Conservation (phyloP, 2,329 filamentous ascomycete genomes). For the Tolypocladium paradoxum region DNA sequence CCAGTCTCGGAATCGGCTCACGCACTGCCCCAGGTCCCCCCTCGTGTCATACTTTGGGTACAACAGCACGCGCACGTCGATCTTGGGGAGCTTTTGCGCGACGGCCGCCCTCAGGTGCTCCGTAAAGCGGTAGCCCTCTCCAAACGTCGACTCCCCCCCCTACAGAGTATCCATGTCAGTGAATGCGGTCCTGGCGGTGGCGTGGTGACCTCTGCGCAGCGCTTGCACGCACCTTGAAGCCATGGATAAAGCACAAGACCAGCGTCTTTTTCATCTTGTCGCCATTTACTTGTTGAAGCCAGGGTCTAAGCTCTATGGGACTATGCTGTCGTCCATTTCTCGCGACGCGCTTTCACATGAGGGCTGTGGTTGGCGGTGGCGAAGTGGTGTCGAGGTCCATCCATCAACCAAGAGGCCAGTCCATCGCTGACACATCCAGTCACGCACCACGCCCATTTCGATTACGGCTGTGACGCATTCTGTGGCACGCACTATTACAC, state of each 20-base stretch:
- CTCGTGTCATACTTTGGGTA: conserved; percentile 78
- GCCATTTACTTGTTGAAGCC: neutral
- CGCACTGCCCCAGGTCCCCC: conserved; percentile 62
- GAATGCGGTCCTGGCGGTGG: neutral
- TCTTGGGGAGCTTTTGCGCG: conserved; percentile 53
- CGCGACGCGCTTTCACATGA: neutral
- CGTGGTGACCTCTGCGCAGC: conserved; percentile 1
- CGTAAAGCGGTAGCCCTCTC: conserved; percentile 54
- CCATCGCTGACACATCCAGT: neutral
- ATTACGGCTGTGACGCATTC: neutral
- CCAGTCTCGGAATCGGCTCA: conserved; percentile 67
- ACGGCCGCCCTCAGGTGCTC: conserved; percentile 57
- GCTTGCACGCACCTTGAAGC: conserved; percentile 56
- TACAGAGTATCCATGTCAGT: conserved; percentile 17
- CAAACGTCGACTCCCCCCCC: conserved; percentile 72
- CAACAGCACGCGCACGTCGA: conserved; percentile 56
- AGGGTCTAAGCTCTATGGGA: neutral
- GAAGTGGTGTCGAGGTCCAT: neutral
- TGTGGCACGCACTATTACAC: no score
- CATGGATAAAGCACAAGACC: conserved; percentile 75
- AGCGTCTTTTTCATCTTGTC: conserved; percentile 57
- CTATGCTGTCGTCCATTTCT: neutral
- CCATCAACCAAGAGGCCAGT: neutral
- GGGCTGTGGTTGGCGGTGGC: neutral
- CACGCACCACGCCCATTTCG: neutral